These are phyloP conservation scores for Protomyces arabidopsidicola DNA, from an alignment of 1,139 yeast species.

Conservation along the genomic window DNA sequence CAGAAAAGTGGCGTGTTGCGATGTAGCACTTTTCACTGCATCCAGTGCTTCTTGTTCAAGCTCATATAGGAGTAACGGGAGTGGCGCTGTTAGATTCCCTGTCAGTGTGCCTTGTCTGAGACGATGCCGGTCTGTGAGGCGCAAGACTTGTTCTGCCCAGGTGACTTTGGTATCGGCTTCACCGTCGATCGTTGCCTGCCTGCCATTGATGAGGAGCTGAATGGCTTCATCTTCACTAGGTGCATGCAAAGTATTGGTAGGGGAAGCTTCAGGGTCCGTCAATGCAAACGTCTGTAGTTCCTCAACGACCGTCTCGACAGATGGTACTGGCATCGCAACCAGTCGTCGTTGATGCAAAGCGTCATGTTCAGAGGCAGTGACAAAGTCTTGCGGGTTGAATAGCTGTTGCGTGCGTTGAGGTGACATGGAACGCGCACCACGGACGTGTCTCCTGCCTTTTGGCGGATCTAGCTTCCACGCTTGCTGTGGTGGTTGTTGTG, in stretches of 20 bases:
- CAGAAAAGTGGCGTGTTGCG: conserved; percentile 3
- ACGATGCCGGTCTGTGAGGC: conserved; percentile 13
- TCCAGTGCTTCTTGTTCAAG: conserved; percentile 11
- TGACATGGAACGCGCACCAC: conserved; percentile 1
- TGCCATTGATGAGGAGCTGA: not conserved
- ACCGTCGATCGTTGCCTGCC: not conserved
- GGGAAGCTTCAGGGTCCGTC: not conserved
- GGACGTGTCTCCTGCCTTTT: not conserved
- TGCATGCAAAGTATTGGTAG: not conserved
- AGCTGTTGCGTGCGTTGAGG: not conserved
- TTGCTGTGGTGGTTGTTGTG: not conserved
- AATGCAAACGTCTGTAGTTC: not conserved
- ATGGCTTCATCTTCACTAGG: conserved; percentile 3
- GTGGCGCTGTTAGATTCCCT: not conserved
- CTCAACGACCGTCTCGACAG: not conserved
- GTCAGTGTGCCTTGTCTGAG: conserved; percentile 2
- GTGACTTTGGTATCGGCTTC: not conserved
- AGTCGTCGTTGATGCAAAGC: not conserved
- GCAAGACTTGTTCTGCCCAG: conserved; percentile 17
- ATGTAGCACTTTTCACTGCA: not conserved
- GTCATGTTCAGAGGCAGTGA: not conserved
- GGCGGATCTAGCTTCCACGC: not conserved
- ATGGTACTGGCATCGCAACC: not conserved
- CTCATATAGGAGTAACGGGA: not conserved
- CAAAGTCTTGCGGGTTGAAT: not conserved